Conservation (phyloP, 768 basidiomycete genomes). For the Tylopilus rubrobrunneus region DNA sequence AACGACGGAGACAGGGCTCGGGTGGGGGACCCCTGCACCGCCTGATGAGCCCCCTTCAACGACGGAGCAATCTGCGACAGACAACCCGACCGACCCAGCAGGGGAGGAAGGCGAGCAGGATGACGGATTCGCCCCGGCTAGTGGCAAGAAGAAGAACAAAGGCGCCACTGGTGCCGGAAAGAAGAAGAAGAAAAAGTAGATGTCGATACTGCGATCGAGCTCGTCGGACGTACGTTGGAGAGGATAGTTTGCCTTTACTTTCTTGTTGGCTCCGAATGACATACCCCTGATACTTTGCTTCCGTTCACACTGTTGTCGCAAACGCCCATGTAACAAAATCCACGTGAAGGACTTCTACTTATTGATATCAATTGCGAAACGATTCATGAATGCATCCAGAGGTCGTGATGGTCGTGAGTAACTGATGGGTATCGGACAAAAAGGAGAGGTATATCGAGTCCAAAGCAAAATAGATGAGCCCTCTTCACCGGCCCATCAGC, state of each 20-base stretch:
- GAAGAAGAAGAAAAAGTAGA: slow-evolving; percentile 16
- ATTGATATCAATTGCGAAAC: not conserved
- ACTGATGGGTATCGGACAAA: slow-evolving; percentile 7
- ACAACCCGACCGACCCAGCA: slow-evolving; percentile 1
- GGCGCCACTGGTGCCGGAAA: not conserved
- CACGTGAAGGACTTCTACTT: not conserved
- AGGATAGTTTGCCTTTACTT: not conserved
- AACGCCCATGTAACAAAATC: not conserved
- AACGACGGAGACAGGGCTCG: not conserved
- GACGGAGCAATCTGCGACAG: slow-evolving; percentile 9
- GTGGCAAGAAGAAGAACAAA: slow-evolving; percentile 8
- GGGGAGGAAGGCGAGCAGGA: slow-evolving; percentile 10
- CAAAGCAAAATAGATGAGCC: not conserved
- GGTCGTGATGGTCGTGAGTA: slow-evolving; percentile 5
- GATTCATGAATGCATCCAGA: not conserved
- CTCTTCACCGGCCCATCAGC: slow-evolving; percentile 39
- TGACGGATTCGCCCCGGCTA: not conserved
- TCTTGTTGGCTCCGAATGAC: not conserved
- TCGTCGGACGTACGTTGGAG: not conserved
- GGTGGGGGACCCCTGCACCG: not conserved
- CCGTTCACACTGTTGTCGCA: not conserved
- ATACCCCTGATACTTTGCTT: slow-evolving; percentile 1
- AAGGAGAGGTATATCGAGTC: slow-evolving; percentile 1
- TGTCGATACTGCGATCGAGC: slow-evolving; percentile 2
- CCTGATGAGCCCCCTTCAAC: not conserved